A percentile compares a stretch with the other conserved stretches of the same genome.
These are phyloP conservation scores for Arabidopsis hybrid DNA, from an alignment of 441 rosid species.

Conservation along the genomic window DNA sequence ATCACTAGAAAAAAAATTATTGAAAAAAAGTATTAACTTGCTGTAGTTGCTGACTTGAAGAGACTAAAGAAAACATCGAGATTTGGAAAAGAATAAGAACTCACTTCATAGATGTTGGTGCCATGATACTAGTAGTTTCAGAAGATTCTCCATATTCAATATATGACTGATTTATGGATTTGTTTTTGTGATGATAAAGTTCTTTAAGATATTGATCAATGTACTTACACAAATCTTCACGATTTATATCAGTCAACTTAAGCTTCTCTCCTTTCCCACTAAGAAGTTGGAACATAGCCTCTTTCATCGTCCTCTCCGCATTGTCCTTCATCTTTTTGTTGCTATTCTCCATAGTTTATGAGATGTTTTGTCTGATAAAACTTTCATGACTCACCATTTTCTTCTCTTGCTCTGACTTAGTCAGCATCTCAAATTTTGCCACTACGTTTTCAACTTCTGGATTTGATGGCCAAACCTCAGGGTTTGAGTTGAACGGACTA, in stretches of 20 bases:
- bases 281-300: slow-evolving; percentile 53
- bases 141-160: slow-evolving; percentile 33
- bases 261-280: slow-evolving; percentile 23
- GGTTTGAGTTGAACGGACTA: slow-evolving; percentile 50
- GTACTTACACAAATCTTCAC: slow-evolving; percentile 50
- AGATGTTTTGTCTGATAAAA: slow-evolving; percentile 51
- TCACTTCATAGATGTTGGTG: slow-evolving; percentile 18
- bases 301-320: slow-evolving; percentile 51
- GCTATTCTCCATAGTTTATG: slow-evolving; percentile 46
- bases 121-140: slow-evolving; percentile 13
- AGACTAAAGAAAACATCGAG: slow-evolving; percentile 1
- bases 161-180: background rate
- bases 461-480: slow-evolving; percentile 65
- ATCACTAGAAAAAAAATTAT: background rate
- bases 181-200: slow-evolving; percentile 13
- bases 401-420: slow-evolving; percentile 57
- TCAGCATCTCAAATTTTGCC: slow-evolving; percentile 49
- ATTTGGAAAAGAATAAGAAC: background rate
- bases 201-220: slow-evolving; percentile 28
- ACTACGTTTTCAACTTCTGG: slow-evolving; percentile 44
- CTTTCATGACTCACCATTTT: slow-evolving; percentile 66
- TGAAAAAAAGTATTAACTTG: background rate
- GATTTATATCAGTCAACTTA: slow-evolving; percentile 20
- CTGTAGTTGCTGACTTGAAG: background rate
- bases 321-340: slow-evolving; percentile 55